Evolutionary conservation across 495 filamentous ascomycete genomes (phyloP), one percentile per base, ranked within the genome.

Genomic region (Diplogelasinospora grovesii): DNA sequence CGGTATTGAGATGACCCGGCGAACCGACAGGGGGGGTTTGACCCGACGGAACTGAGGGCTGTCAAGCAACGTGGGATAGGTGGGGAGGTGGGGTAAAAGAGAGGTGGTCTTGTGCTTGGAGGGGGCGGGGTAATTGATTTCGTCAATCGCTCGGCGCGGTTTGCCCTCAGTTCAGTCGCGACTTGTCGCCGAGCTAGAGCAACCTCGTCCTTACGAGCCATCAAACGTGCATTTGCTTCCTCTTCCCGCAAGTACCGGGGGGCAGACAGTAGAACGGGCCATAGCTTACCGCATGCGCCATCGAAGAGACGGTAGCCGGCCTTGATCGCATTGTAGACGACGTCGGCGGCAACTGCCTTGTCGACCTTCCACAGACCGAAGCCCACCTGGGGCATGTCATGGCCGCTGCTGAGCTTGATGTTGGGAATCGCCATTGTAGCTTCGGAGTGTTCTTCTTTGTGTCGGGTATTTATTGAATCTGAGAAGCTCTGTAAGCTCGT

Each of bases 241-340:
- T n/a, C n/a, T n/a, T n/a, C n/a, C n/a, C n/a, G n/a, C n/a, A n/a
- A n/a, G n/a, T n/a, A n/a, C n/a, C n/a, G n/a, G n/a, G n/a, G n/a
- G 9, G 27, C n/a, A 15, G 22, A 19, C 39, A 30, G 16, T 15
- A 35, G 34, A 42, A 15, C 15, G 25, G 11, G 30, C 26, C 3
- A 15, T 29, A 24, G 69, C 74, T 49, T 72, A 89, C 85, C 87
- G 59, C 79, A 85, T 43, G 87, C 87, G 49, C 87, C 87, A 49
- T 94, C 87, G 47, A 93, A 86, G 24, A 89, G 72, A 42, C 87
- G 75, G 69, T 94, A 94, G 19, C 87, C 87, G 21, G 77, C 68
- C 67, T 92, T 92, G 71, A 94, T 90, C 53, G 87, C 87, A 43
- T 89, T 77, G 70, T 93, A 92, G 50, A 94, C 80, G 50, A 77